Percentiles rank a stretch among this genome's conserved stretches.
These are phyloP conservation scores for Suhomyces atakaporum DNA, from an alignment of 1,139 yeast genomes.

Conservation along the genomic window DNA sequence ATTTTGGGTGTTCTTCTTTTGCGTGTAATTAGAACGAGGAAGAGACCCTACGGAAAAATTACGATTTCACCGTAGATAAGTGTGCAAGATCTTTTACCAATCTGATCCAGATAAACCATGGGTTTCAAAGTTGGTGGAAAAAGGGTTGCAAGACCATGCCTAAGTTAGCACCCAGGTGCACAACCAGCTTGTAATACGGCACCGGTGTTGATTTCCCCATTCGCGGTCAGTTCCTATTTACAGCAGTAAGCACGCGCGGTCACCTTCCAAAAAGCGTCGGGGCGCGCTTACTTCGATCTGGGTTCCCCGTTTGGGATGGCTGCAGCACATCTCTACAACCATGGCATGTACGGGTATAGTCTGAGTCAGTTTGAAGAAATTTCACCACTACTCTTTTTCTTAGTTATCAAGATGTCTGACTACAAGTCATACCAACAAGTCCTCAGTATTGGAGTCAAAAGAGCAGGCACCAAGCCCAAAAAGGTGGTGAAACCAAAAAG, in stretches of 20 bases:
- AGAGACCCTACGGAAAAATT: too few relatives aligned
- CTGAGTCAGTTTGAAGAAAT: neutral
- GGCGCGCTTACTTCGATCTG: slow-evolving; percentile 17
- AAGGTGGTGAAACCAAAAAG: slow-evolving; percentile 21
- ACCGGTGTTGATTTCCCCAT: neutral
- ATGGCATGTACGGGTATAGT: neutral
- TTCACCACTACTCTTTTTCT: slow-evolving; percentile 4
- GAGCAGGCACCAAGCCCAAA: slow-evolving; percentile 14
- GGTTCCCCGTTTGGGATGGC: slow-evolving; percentile 14
- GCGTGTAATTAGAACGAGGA: too few relatives aligned
- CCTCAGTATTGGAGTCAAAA: slow-evolving; percentile 34
- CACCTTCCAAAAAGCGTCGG: slow-evolving; percentile 4
- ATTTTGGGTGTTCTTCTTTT: too few relatives aligned
- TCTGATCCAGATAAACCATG: too few relatives aligned
- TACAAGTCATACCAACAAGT: slow-evolving; percentile 50
- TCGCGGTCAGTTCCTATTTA: slow-evolving; percentile 6
- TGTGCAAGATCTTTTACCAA: too few relatives aligned
- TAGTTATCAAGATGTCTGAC: slow-evolving; percentile 14
- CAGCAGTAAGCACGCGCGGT: slow-evolving; percentile 5
- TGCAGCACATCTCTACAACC: slow-evolving; percentile 6
- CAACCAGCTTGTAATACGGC: neutral
- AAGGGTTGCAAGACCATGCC: neutral
- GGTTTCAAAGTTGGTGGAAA: neutral
- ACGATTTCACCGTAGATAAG: too few relatives aligned
- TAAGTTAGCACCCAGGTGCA: too few relatives aligned